Percentiles rank a stretch among this genome's conserved stretches.
These are phyloP conservation scores for Cercospora zeae-maydis DNA, from an alignment of 2,329 filamentous ascomycete genomes.

Conservation along the genomic window DNA sequence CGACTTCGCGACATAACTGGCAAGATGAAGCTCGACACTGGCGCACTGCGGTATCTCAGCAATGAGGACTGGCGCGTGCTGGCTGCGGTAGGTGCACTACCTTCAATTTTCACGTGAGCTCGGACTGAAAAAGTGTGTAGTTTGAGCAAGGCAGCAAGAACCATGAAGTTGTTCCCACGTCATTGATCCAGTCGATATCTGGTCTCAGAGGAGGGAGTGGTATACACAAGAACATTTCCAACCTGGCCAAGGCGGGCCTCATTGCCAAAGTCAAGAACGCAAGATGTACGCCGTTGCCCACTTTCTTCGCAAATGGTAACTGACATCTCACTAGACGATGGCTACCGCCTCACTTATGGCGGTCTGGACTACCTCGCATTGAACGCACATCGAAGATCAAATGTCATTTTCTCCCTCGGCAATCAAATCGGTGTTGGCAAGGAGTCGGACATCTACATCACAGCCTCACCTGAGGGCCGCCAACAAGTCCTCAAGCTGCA, in stretches of 20 bases:
- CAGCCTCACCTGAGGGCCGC: slow-evolving; percentile 71
- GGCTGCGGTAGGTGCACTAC: slow-evolving; percentile 65
- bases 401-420: slow-evolving; percentile 84
- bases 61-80: slow-evolving; percentile 94
- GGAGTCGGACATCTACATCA: slow-evolving; percentile 94
- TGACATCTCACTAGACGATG: slow-evolving; percentile 61
- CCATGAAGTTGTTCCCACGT: slow-evolving; percentile 92
- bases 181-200: slow-evolving; percentile 79
- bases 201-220: slow-evolving; percentile 70
- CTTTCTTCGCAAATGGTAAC: not conserved
- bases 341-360: slow-evolving; percentile 93
- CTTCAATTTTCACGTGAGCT: not conserved
- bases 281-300: slow-evolving; percentile 55
- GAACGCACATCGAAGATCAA: slow-evolving; percentile 77
- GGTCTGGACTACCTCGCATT: slow-evolving; percentile 96
- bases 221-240: slow-evolving; percentile 82
- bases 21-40: slow-evolving; percentile 89
- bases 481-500: slow-evolving; percentile 94
- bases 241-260: slow-evolving; percentile 83
- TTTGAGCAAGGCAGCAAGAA: slow-evolving; percentile 93
- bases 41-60: slow-evolving; percentile 86
- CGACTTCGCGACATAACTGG: not conserved
- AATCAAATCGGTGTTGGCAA: slow-evolving; percentile 95
- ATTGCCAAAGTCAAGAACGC: slow-evolving; percentile 93
- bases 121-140: slow-evolving; percentile 46